phyloP scores from a whole-genome alignment of 2,329 filamentous ascomycete species.

The Ilyonectria sp. region DNA sequence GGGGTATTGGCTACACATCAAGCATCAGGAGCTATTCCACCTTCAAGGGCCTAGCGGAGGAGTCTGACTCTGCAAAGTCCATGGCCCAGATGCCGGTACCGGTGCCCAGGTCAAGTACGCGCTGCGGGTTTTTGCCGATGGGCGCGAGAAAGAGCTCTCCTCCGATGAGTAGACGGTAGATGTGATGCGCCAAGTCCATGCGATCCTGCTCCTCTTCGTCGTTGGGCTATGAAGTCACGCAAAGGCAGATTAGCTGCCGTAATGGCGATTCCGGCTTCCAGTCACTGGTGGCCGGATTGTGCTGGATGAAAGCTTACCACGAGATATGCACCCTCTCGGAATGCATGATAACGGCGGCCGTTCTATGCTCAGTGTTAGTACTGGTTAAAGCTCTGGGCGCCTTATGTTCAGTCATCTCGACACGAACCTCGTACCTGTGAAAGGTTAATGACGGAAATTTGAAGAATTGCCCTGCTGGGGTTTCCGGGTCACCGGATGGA shows the following conservation, averaged over 20 bases:
- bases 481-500: not conserved
- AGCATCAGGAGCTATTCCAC: not conserved
- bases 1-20: slow-evolving; percentile 47
- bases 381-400: not conserved
- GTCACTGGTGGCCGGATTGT: not conserved
- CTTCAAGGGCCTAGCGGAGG: not conserved
- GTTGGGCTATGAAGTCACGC: not conserved
- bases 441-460: not conserved
- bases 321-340: not conserved
- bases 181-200: slow-evolving; percentile 7
- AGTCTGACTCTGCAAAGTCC: slow-evolving; percentile 4
- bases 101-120: slow-evolving; percentile 10
- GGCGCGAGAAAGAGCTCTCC: not conserved
- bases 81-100: not conserved
- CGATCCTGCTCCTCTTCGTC: slow-evolving; percentile 10
- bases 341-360: not conserved
- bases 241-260: not conserved
- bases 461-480: not conserved
- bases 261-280: not conserved
- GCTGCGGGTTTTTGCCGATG: not conserved
- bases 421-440: not conserved
- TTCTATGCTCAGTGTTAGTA: not conserved
- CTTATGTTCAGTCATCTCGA: not conserved
- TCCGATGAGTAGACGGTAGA: not conserved
- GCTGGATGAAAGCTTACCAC: not conserved